Evolutionary conservation across 108 stramenopile genomes (phyloP).

Genomic region (Mediolabrus comicus): DNA sequence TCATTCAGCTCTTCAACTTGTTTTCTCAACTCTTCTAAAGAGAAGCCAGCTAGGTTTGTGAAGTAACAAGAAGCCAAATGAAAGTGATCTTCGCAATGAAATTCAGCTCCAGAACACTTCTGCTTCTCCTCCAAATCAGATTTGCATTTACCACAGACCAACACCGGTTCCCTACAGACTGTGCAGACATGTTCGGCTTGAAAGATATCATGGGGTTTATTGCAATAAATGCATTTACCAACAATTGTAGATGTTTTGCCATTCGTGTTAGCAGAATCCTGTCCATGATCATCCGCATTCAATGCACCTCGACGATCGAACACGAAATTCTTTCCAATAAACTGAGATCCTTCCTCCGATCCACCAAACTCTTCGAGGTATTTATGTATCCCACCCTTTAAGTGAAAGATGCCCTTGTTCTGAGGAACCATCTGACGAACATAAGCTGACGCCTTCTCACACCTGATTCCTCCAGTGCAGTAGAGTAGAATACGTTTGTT

Average conservation of each 20-base stretch:
- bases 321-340: conserved; percentile 86
- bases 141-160: conserved; percentile 62
- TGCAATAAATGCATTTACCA: conserved; percentile 70
- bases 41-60: conserved; percentile 54
- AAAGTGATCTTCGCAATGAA: conserved; percentile 68
- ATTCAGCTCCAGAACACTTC: conserved; percentile 43
- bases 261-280: background rate
- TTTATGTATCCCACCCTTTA: conserved; percentile 88
- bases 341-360: conserved; percentile 38
- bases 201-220: conserved; percentile 65
- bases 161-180: conserved; percentile 78
- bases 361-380: conserved; percentile 76
- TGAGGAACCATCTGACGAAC: conserved; percentile 51
- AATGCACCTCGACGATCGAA: conserved; percentile 68
- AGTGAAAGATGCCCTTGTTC: conserved; percentile 63
- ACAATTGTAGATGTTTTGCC: conserved; percentile 36
- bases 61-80: conserved; percentile 73
- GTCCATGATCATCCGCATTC: conserved; percentile 17
- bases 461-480: conserved; percentile 94
- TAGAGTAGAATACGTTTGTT: conserved; percentile 76
- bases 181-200: conserved; percentile 75
- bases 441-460: conserved; percentile 89
- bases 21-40: conserved; percentile 36
- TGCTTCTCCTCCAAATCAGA: conserved; percentile 16
- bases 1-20: conserved; percentile 51